Percentiles rank a stretch among this genome's conserved stretches.
Evolutionary conservation across 768 basidiomycete species (phyloP).

Genomic region (Thelephora aurantiotincta): DNA sequence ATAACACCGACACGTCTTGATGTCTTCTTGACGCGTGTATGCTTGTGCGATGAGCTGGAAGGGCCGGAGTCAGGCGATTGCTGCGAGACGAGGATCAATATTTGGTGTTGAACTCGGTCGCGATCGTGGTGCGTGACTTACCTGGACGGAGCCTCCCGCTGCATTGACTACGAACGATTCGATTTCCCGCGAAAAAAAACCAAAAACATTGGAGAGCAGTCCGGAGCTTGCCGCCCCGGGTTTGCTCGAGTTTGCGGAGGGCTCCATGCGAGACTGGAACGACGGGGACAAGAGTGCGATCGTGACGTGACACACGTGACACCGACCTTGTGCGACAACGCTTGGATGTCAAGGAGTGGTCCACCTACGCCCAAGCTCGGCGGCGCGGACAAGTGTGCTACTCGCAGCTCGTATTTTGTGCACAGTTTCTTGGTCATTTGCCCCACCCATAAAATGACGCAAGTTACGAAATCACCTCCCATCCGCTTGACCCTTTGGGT

Average conservation of each 20-base stretch:
- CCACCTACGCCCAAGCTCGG: no score
- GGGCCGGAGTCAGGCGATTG: slow-evolving; percentile 4
- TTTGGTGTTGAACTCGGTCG: neutral
- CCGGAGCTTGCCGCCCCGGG: slow-evolving; percentile 13
- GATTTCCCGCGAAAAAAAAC: slow-evolving; percentile 57
- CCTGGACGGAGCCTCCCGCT: slow-evolving; percentile 25
- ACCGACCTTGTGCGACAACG: no score
- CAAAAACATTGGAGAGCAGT: slow-evolving; percentile 48
- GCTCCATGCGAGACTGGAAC: neutral
- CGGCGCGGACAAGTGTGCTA: no score
- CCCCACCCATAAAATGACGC: no score
- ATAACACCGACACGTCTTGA: neutral
- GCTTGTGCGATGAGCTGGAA: neutral
- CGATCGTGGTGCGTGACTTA: neutral
- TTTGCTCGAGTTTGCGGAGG: no score
- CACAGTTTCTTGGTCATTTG: no score
- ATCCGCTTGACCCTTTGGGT: no score
- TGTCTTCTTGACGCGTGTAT: neutral
- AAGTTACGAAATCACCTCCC: no score
- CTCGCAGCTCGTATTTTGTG: no score
- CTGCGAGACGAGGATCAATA: neutral
- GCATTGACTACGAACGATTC: slow-evolving; percentile 59
- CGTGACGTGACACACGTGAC: no score
- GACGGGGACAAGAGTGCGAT: no score
- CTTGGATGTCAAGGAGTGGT: no score